Evolutionary conservation across 306 rosid genomes (phyloP), one percentile per base, ranked within the genome.

Genomic region (Urtica urens): DNA sequence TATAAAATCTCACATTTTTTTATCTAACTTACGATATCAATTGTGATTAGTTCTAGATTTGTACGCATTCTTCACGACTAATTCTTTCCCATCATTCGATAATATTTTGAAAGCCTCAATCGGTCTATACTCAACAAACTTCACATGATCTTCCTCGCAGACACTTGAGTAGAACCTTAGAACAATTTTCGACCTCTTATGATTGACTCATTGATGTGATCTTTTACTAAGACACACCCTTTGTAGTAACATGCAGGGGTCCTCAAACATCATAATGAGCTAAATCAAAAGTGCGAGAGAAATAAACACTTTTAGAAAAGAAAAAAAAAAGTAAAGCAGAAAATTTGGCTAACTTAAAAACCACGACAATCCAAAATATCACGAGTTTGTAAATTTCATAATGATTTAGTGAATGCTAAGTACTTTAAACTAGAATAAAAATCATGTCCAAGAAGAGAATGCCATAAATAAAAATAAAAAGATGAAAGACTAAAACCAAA

Each of bases 391-490:
- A 44, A 22, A 19, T 21, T 21, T 12, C 30, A 21, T 16, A 49
- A 49, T 26, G 35, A 12, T 25, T 18, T 1, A 3, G 38, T 25
- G 18, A 4, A 27, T 3, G 38, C 22, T 4, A 49, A 25, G 7
- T 8, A 49, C 6, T 29, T 11, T 6, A 49, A 49, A 26, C 8
- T 1, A 13, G 23, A 27, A 1, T 0, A 1, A 9, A 13, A 18
- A 13, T 25, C 1, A 44, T 44, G 27, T 4, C 49, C 49, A 19
- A 22, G 25, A 44, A 4, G 28, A 44, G 49, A 44, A 44, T 45
- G 30, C 50, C 50, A 45, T 45, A 45, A 23, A 45, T 23, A 23
- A 46, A 49, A 28, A 49, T 25, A 9, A 17, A n/a, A 29, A 28
- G 38, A 49, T 0, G 23, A 49, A 14, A 13, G 12, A 49, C 12